phyloP scores from a whole-genome alignment of 1,284 basidiomycete genomes.

The Papiliotrema nemorosa region DNA sequence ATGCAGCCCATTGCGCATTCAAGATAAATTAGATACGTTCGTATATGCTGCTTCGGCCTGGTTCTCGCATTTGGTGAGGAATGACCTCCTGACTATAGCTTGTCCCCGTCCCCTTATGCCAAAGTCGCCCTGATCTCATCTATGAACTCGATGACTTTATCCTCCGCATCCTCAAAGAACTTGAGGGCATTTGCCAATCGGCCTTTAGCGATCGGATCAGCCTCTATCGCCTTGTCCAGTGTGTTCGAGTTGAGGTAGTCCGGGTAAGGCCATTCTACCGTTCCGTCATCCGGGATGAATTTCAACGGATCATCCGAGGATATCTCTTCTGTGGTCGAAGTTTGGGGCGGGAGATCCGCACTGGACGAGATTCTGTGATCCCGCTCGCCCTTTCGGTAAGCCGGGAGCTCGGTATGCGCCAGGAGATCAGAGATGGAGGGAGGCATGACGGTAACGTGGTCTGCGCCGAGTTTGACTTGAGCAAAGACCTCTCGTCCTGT shows the following conservation, averaged over 20 bases:
- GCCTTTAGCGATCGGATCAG: conserved; percentile 12
- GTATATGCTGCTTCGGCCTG: too few relatives aligned
- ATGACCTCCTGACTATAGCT: too few relatives aligned
- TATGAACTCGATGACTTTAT: not conserved
- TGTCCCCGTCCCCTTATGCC: too few relatives aligned
- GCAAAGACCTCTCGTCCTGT: conserved; percentile 16
- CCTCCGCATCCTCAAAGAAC: not conserved
- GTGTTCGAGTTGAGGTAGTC: conserved; percentile 20
- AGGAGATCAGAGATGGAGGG: conserved; percentile 18
- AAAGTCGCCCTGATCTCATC: too few relatives aligned
- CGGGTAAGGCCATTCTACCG: not conserved
- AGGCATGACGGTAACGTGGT: conserved; percentile 19
- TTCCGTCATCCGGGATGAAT: conserved; percentile 5
- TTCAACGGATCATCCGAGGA: conserved; percentile 7
- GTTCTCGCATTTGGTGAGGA: too few relatives aligned
- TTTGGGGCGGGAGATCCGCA: conserved; percentile 4
- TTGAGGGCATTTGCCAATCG: not conserved
- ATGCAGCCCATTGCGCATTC: too few relatives aligned
- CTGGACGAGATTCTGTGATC: conserved; percentile 7
- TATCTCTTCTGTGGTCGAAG: not conserved
- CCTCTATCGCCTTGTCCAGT: conserved; percentile 19
- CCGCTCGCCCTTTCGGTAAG: conserved; percentile 9
- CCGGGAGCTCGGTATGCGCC: conserved; percentile 6
- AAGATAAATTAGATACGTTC: too few relatives aligned
- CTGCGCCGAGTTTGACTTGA: conserved; percentile 22